Conservation (phyloP, 2,329 filamentous ascomycete genomes). For the Cladophialophora chaetospira region DNA sequence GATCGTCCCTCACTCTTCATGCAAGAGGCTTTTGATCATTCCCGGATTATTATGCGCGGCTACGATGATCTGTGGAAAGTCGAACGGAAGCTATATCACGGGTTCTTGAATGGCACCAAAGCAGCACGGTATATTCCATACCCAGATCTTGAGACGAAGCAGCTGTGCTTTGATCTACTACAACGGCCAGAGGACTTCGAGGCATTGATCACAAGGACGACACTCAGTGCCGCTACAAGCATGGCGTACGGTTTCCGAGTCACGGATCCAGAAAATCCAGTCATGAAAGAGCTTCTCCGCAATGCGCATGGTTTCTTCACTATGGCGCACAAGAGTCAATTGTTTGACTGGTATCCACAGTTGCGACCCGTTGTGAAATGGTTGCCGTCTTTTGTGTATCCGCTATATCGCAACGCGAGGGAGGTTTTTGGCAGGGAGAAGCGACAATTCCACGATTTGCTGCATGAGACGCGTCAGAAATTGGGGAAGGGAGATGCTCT, state of each 20-base stretch:
- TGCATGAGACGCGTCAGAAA: not conserved
- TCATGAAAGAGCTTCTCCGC: conserved; percentile 20
- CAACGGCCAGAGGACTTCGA: conserved; percentile 31
- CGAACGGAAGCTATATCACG: conserved; percentile 29
- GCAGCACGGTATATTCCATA: conserved; percentile 25
- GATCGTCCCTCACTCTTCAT: conserved; percentile 51
- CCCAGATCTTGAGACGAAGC: conserved; percentile 45
- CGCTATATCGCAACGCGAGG: conserved; percentile 12
- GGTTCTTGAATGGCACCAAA: conserved; percentile 29
- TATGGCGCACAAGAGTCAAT: conserved; percentile 11
- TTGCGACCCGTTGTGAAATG: conserved; percentile 15
- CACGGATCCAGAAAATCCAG: conserved; percentile 17
- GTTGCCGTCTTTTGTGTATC: conserved; percentile 15
- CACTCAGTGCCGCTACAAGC: conserved; percentile 7
- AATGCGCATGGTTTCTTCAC: conserved; percentile 12
- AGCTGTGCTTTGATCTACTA: conserved; percentile 38
- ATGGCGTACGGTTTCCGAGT: conserved; percentile 34
- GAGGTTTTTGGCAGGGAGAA: conserved; percentile 17
- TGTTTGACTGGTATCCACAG: conserved; percentile 18
- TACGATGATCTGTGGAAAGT: conserved; percentile 29
- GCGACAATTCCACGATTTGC: conserved; percentile 12
- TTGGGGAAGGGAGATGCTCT: not conserved
- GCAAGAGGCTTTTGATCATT: conserved; percentile 34
- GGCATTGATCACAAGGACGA: conserved; percentile 45
- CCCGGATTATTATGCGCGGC: conserved; percentile 15